Percentiles rank a stretch among this genome's conserved stretches.
These are phyloP conservation scores for Exidia glandulosa DNA, from an alignment of 768 basidiomycete genomes.

Conservation along the genomic window DNA sequence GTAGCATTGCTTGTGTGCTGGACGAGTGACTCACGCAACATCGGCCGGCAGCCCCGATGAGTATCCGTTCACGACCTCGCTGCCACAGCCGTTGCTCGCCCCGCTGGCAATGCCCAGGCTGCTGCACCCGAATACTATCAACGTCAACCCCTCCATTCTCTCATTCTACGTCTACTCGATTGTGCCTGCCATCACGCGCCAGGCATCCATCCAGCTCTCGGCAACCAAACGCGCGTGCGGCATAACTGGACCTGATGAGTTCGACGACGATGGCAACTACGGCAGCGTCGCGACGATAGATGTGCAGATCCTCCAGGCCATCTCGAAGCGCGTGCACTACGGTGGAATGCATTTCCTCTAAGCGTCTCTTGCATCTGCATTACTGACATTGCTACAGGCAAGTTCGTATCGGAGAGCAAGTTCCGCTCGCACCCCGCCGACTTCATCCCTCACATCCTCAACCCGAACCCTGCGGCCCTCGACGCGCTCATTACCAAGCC, in stretches of 20 bases:
- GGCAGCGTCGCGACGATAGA: conserved; percentile 92
- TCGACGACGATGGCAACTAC: conserved; percentile 94
- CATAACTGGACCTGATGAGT: conserved; percentile 54
- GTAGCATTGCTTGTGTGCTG: background rate
- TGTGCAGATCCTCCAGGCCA: conserved; percentile 93
- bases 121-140: conserved; percentile 68
- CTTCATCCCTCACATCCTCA: conserved; percentile 86
- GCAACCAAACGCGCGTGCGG: conserved; percentile 56
- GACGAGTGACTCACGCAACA: background rate
- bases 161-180: conserved; percentile 82
- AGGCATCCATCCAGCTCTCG: conserved; percentile 56
- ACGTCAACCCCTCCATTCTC: conserved; percentile 78
- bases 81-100: conserved; percentile 74
- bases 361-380: background rate
- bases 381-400: conserved; percentile 44
- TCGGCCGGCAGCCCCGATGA: conserved; percentile 72
- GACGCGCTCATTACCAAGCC: conserved; percentile 93
- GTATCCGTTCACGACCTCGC: conserved; percentile 80
- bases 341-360: conserved; percentile 35
- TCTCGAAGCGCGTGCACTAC: conserved; percentile 96
- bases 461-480: conserved; percentile 64
- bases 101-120: conserved; percentile 64
- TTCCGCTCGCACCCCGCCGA: conserved; percentile 76
- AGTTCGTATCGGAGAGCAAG: conserved; percentile 98
- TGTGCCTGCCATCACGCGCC: conserved; percentile 78